Conservation (phyloP, 139 green algal species). For the Pseudopediastrum boryanum region DNA sequence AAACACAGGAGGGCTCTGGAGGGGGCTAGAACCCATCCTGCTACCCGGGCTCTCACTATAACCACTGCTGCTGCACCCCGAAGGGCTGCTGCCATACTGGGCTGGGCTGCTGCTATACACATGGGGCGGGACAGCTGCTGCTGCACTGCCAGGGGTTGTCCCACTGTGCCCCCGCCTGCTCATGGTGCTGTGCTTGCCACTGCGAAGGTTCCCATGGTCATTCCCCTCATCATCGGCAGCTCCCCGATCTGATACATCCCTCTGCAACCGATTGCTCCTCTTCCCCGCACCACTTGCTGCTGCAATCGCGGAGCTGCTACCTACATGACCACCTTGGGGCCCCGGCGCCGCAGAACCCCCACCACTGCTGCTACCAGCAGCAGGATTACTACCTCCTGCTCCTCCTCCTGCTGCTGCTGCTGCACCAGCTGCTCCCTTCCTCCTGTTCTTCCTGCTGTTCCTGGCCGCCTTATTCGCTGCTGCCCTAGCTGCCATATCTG, state of each 20-base stretch:
- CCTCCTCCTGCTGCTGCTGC: background rate
- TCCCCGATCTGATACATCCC: background rate
- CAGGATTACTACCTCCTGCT: background rate
- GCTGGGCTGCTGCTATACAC: too few relatives aligned
- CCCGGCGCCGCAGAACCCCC: background rate
- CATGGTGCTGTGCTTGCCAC: background rate
- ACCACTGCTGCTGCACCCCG: too few relatives aligned
- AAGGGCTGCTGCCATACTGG: too few relatives aligned
- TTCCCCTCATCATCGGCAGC: background rate
- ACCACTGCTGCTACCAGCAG: background rate
- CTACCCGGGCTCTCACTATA: too few relatives aligned
- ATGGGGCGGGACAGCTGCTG: slow-evolving; percentile 25
- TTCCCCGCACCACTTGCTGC: background rate
- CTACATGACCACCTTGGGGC: background rate
- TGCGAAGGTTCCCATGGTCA: background rate
- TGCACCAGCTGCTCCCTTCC: background rate
- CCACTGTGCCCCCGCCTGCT: background rate
- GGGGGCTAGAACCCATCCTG: background rate
- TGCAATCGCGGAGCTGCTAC: background rate
- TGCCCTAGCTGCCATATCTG: slow-evolving; percentile 37
- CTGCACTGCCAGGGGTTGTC: background rate
- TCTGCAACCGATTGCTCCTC: background rate
- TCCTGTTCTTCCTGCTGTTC: slow-evolving; percentile 2
- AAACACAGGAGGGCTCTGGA: background rate
- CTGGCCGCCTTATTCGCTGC: slow-evolving; percentile 33